Evolutionary conservation across 768 basidiomycete species (phyloP).

Genomic region (Russula olivacea): DNA sequence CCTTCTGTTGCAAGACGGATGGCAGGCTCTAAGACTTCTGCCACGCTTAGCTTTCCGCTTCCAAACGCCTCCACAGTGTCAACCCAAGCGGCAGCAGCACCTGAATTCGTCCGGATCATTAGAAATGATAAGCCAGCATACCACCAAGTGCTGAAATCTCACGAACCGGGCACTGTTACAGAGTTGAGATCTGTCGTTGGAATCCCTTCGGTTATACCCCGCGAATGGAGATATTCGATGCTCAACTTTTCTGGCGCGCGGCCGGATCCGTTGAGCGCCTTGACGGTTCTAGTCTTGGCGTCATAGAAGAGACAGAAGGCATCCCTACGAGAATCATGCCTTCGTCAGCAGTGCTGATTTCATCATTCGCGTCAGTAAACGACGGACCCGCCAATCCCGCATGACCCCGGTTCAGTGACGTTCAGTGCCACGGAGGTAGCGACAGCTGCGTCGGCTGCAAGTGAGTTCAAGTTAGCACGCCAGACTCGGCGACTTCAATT

Average conservation of each 20-base stretch:
- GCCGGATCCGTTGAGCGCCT: conserved; percentile 91
- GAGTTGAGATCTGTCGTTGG: conserved; percentile 78
- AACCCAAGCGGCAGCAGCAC: conserved; percentile 93
- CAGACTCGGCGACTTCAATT: neutral
- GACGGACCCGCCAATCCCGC: conserved; percentile 86
- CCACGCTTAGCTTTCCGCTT: conserved; percentile 57
- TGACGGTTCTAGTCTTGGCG: conserved; percentile 72
- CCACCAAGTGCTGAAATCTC: neutral
- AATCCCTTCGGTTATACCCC: conserved; percentile 69
- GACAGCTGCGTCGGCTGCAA: conserved; percentile 84
- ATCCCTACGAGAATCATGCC: conserved; percentile 38
- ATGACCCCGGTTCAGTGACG: conserved; percentile 80
- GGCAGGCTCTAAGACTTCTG: conserved; percentile 81
- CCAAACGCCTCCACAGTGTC: conserved; percentile 84
- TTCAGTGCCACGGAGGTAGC: conserved; percentile 90
- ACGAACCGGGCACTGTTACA: conserved; percentile 79
- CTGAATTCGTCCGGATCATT: conserved; percentile 36
- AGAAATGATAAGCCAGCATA: neutral
- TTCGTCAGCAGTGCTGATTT: neutral
- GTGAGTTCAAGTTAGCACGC: neutral
- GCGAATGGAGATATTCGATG: conserved; percentile 62
- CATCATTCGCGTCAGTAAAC: no score
- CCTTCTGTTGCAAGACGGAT: conserved; percentile 90
- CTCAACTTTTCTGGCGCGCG: conserved; percentile 74
- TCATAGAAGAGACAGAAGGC: conserved; percentile 93